Conservation (phyloP, 2,329 filamentous ascomycete genomes). For the Chaetomium globosum region DNA sequence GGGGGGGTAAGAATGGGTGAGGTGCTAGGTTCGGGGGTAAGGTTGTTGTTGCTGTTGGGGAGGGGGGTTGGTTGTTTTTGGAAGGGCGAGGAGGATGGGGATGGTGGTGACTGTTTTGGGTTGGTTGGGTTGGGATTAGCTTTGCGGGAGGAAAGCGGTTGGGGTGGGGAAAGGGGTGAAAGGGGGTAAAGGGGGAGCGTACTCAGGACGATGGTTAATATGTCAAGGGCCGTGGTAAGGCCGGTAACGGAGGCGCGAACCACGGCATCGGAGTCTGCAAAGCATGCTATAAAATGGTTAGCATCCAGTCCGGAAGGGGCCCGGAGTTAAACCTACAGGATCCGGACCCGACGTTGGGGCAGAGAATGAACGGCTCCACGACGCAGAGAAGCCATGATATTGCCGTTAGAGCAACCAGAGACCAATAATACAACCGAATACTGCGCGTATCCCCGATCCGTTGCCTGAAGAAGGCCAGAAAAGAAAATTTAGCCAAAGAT, state of each 20-base stretch:
- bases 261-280: neutral
- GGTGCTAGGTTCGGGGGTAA: too few relatives aligned
- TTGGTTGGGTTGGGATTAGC: neutral
- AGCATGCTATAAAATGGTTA: too few relatives aligned
- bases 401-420: neutral
- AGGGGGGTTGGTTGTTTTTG: neutral
- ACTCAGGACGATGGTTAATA: neutral
- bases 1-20: too few relatives aligned
- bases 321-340: neutral
- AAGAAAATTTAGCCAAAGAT: neutral
- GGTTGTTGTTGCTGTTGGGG: too few relatives aligned
- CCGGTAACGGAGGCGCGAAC: neutral
- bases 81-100: neutral
- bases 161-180: neutral
- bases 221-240: neutral
- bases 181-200: neutral
- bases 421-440: neutral
- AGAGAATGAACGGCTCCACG: neutral
- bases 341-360: neutral
- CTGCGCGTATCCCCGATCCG: neutral
- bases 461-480: neutral
- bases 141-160: neutral
- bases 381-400: neutral
- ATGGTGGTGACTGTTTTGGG: neutral
- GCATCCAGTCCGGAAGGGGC: too few relatives aligned